Evolutionary conservation across 768 basidiomycete species (phyloP).

Genomic region (Suillus subalutaceus): DNA sequence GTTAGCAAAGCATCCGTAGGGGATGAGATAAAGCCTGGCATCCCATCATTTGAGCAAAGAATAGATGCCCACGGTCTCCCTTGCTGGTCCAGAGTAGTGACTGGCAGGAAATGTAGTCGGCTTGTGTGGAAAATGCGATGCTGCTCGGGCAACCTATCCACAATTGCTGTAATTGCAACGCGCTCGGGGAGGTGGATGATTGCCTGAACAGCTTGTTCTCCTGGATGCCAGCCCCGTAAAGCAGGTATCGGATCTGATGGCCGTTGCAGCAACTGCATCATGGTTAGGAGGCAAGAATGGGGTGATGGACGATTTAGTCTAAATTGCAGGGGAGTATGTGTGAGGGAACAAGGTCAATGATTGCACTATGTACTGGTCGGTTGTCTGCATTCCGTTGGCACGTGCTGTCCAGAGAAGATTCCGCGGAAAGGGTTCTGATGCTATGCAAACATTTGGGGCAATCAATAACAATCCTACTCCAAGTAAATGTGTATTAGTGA

Average conservation of each 20-base stretch:
- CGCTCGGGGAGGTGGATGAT: constrained; percentile 27
- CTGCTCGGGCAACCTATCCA: constrained; percentile 30
- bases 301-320: neutral
- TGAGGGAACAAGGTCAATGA: neutral
- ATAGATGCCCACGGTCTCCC: constrained; percentile 38
- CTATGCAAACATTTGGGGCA: neutral
- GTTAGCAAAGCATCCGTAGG: constrained; percentile 24
- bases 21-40: constrained; percentile 32
- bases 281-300: neutral
- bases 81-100: constrained; percentile 33
- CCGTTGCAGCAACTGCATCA: neutral
- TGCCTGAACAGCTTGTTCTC: constrained; percentile 31
- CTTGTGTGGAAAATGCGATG: constrained; percentile 36
- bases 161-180: constrained; percentile 27
- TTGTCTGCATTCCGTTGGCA: constrained; percentile 1
- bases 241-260: constrained; percentile 16
- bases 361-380: neutral
- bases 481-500: neutral
- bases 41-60: constrained; percentile 30
- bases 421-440: neutral
- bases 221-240: constrained; percentile 47
- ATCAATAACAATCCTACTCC: neutral
- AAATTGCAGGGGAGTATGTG: neutral
- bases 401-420: neutral
- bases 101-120: constrained; percentile 32